Evolutionary conservation across 306 rosid species (phyloP).

Genomic region (Prunus fruticosa): DNA sequence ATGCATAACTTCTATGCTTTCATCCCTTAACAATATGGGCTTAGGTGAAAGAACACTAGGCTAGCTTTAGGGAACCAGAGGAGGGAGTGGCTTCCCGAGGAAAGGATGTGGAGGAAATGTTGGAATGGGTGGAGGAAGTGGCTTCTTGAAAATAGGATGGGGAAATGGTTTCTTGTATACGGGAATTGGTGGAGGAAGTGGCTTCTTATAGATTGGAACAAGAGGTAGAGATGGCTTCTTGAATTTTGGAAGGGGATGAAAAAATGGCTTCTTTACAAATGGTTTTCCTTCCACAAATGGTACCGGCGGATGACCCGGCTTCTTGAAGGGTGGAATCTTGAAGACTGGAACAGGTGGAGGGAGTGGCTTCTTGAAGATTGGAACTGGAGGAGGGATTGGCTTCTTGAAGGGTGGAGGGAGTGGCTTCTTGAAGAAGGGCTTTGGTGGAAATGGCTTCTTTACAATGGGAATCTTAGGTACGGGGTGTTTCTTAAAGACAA

Average conservation of each 20-base stretch:
- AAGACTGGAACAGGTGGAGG: not conserved
- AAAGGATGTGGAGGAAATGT: too few species aligned
- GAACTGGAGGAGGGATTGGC: too few species aligned
- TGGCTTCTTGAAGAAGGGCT: conserved; percentile 24
- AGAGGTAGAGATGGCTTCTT: conserved; percentile 15
- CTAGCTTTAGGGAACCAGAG: conserved; percentile 6
- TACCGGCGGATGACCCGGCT: not conserved
- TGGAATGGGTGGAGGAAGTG: too few species aligned
- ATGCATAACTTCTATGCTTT: not conserved
- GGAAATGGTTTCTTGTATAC: conserved; percentile 9
- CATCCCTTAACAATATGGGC: not conserved
- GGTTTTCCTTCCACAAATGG: conserved; percentile 7
- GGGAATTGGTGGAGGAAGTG: conserved; percentile 4
- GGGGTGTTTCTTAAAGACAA: conserved; percentile 5
- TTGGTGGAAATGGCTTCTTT: not conserved
- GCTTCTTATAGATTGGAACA: conserved; percentile 5
- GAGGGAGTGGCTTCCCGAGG: conserved; percentile 12
- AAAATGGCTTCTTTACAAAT: conserved; percentile 9
- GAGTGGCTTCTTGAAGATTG: conserved; percentile 8
- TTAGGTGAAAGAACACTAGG: not conserved
- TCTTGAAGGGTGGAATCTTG: conserved; percentile 16
- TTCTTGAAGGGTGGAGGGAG: too few species aligned
- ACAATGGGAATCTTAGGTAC: not conserved
- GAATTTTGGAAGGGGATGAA: not conserved
- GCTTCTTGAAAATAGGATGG: conserved; percentile 1